Evolutionary conservation across 768 basidiomycete species (phyloP).

Genomic region (Phanerodontia chrysosporium): DNA sequence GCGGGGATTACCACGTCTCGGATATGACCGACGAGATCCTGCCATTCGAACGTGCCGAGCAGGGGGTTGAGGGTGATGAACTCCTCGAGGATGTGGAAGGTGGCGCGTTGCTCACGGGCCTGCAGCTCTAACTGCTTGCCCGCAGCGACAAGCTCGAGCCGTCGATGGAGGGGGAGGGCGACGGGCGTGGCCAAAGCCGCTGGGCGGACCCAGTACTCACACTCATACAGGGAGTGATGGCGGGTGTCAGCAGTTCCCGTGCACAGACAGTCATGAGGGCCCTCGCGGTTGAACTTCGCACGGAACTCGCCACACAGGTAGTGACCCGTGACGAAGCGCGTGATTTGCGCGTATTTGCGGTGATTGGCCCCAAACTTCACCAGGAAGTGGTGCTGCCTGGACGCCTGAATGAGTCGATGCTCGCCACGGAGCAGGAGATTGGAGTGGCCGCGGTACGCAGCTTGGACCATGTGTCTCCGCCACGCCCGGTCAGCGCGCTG

Average conservation of each 20-base stretch:
- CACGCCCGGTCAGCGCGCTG: not conserved
- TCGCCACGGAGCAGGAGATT: not conserved
- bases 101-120: not conserved
- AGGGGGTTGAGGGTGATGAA: not conserved
- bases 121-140: not conserved
- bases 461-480: not conserved
- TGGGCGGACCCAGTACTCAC: not conserved
- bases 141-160: too few species aligned
- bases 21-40: not conserved
- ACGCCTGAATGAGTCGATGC: not conserved
- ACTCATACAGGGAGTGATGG: not conserved
- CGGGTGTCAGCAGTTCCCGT: not conserved
- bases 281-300: not conserved
- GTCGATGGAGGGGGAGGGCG: not conserved
- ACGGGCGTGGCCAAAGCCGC: not conserved
- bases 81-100: not conserved
- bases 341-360: not conserved
- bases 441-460: not conserved
- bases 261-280: not conserved
- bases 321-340: not conserved
- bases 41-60: constrained; percentile 1
- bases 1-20: too few species aligned
- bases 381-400: not conserved
- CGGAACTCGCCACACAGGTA: not conserved
- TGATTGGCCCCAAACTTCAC: too few species aligned